Evolutionary conservation across 75 land plant species (phyloP).

Genomic region (Picea sitchensis): DNA sequence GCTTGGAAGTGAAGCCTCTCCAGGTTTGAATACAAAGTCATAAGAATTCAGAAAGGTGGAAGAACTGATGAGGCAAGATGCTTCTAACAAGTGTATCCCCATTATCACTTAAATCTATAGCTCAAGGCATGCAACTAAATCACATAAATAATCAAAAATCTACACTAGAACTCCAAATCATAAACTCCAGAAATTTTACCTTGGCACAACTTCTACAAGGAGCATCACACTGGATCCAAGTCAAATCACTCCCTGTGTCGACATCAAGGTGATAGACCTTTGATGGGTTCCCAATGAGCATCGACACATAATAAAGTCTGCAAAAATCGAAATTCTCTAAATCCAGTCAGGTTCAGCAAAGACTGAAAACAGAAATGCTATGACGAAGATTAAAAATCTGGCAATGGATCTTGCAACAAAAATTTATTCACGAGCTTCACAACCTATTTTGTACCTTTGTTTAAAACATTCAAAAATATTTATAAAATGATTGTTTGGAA

Average conservation of each 20-base stretch:
- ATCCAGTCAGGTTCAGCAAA: conserved; percentile 1
- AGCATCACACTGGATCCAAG: conserved; percentile 94
- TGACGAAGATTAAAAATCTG: neutral
- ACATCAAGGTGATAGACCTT: conserved; percentile 66
- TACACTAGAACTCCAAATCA: neutral
- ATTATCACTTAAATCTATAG: neutral
- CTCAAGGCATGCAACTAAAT: conserved; percentile 7
- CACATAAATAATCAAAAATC: neutral
- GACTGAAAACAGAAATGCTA: neutral
- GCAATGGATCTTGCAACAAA: neutral
- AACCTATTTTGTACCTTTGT: neutral
- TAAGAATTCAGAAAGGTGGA: neutral
- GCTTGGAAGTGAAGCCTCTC: neutral
- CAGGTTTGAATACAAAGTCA: neutral
- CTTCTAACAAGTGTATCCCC: neutral
- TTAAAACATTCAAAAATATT: neutral
- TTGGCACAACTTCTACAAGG: conserved; percentile 77
- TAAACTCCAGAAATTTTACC: conserved; percentile 22
- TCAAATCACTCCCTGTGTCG: conserved; percentile 90
- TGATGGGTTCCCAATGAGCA: conserved; percentile 65
- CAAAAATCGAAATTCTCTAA: conserved; percentile 6
- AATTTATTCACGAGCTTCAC: neutral
- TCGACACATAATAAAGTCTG: conserved; percentile 63
- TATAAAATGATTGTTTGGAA: neutral
- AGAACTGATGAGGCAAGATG: neutral